Conservation (phyloP, 192 early-diverging fungal genomes). For the Cladochytrium replicatum region DNA sequence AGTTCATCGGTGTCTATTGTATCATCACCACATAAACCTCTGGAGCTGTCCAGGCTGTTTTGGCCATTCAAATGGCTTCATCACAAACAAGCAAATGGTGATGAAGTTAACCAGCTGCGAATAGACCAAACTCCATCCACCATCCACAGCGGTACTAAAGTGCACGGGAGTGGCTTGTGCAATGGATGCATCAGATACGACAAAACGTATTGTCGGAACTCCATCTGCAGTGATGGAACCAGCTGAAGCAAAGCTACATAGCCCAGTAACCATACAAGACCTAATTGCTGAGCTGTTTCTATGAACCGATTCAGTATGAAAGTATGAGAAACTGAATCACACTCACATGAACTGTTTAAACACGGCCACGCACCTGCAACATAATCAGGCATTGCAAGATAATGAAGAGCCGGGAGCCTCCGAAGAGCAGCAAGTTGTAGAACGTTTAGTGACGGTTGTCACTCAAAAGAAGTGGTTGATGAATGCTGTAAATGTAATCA, state of each 20-base stretch:
- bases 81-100: constrained; percentile 71
- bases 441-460: constrained; percentile 97
- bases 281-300: constrained; percentile 21
- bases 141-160: too few species aligned
- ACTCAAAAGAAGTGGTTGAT: constrained; percentile 86
- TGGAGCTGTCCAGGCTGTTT: constrained; percentile 57
- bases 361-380: constrained; percentile 30
- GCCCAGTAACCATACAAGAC: constrained; percentile 43
- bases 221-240: constrained; percentile 84
- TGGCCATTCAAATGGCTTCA: constrained; percentile 64
- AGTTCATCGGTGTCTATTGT: constrained; percentile 2
- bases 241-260: constrained; percentile 52
- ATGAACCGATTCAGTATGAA: constrained; percentile 2
- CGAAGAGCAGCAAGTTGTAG: constrained; percentile 84
- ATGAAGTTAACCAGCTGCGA: constrained; percentile 46
- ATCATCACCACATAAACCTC: constrained; percentile 87
- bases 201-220: constrained; percentile 92
- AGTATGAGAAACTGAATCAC: neutral
- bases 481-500: constrained; percentile 39
- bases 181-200: constrained; percentile 68
- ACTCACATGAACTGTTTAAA: constrained; percentile 35
- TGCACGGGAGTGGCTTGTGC: constrained; percentile 20
- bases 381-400: constrained; percentile 59
- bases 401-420: constrained; percentile 39
- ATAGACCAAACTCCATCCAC: constrained; percentile 40